Percentiles rank a stretch among this genome's conserved stretches.
These are phyloP conservation scores for Verticillium klebahnii DNA, from an alignment of 2,329 filamentous ascomycete genomes.

Conservation along the genomic window DNA sequence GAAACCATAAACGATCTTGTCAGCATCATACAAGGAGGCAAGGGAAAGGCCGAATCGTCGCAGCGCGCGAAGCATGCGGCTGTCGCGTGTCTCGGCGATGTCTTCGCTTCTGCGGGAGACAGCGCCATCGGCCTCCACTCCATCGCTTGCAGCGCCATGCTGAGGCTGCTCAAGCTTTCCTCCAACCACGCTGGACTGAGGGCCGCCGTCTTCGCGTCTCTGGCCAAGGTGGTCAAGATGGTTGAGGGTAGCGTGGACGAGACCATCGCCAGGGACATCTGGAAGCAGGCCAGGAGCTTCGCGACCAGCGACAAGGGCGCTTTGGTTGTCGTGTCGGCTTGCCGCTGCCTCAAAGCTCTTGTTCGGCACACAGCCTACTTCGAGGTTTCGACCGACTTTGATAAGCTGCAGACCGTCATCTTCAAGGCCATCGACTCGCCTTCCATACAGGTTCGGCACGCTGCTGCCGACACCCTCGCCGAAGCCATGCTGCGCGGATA, in stretches of 20 bases:
- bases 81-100: slow-evolving; percentile 77
- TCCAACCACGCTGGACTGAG: slow-evolving; percentile 78
- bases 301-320: slow-evolving; percentile 76
- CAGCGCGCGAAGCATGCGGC: slow-evolving; percentile 80
- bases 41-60: slow-evolving; percentile 71
- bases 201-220: slow-evolving; percentile 68
- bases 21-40: slow-evolving; percentile 65
- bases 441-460: slow-evolving; percentile 71
- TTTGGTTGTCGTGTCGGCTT: slow-evolving; percentile 74
- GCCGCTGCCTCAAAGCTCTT: slow-evolving; percentile 72
- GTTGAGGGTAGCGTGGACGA: slow-evolving; percentile 79
- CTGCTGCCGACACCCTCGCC: slow-evolving; percentile 80
- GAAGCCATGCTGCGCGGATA: slow-evolving; percentile 79
- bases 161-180: slow-evolving; percentile 77
- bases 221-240: slow-evolving; percentile 73
- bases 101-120: slow-evolving; percentile 89
- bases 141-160: slow-evolving; percentile 63
- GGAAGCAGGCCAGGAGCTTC: slow-evolving; percentile 82
- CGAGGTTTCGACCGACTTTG: slow-evolving; percentile 83
- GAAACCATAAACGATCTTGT: slow-evolving; percentile 91
- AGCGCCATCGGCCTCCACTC: slow-evolving; percentile 82
- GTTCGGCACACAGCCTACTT: slow-evolving; percentile 74
- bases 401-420: slow-evolving; percentile 74
- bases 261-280: slow-evolving; percentile 77
- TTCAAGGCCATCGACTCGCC: slow-evolving; percentile 85